phyloP scores from a whole-genome alignment of 345 rosid species.

The Salix udensis region DNA sequence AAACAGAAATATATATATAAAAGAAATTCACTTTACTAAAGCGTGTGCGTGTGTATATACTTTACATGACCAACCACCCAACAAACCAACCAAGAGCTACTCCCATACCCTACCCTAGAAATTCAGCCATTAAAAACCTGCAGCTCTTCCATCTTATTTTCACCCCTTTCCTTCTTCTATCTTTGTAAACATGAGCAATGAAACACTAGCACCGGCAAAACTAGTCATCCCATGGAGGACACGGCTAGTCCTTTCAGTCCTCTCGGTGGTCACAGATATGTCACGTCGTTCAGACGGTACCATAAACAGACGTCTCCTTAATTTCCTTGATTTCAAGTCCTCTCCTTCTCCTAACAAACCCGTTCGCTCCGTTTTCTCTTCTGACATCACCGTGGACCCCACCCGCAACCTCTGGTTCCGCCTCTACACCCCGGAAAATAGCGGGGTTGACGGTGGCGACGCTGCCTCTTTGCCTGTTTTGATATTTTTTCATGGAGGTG shows the following conservation, averaged over 20 bases:
- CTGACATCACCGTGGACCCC: conserved; percentile 19
- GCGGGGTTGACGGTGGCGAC: too few relatives aligned
- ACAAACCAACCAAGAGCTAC: too few relatives aligned
- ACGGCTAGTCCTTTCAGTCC: conserved; percentile 9
- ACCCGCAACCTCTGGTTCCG: conserved; percentile 23
- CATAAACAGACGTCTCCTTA: conserved; percentile 22
- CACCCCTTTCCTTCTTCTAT: too few relatives aligned
- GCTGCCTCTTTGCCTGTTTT: not conserved
- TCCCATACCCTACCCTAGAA: too few relatives aligned
- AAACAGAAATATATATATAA: too few relatives aligned
- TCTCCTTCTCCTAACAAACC: conserved; percentile 21
- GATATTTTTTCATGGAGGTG: not conserved
- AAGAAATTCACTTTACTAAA: too few relatives aligned
- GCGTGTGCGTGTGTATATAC: too few relatives aligned
- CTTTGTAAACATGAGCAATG: too few relatives aligned
- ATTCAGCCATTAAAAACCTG: too few relatives aligned
- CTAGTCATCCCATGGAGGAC: conserved; percentile 1
- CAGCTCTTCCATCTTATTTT: too few relatives aligned
- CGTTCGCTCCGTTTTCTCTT: conserved; percentile 20
- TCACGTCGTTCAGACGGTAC: conserved; percentile 19
- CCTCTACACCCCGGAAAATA: conserved; percentile 16
- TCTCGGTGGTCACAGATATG: conserved; percentile 8
- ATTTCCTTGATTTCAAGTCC: conserved; percentile 22
- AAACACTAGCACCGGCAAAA: too few relatives aligned
- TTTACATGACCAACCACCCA: too few relatives aligned